phyloP scores from a whole-genome alignment of 345 rosid genomes.

The Alliaria petiolata region DNA sequence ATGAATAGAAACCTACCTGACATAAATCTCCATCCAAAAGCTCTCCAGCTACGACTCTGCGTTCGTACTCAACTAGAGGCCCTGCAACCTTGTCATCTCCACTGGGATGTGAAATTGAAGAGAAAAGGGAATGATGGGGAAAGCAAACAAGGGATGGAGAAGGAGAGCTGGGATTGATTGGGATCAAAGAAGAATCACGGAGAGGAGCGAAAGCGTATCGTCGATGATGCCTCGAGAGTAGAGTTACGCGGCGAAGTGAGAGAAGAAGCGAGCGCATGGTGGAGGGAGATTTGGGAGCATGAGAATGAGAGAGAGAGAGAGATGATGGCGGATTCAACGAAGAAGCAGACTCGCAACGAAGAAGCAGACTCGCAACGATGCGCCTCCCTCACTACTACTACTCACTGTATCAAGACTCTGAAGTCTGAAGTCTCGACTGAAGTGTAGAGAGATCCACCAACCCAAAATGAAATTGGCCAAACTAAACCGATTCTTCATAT shows the following conservation, averaged over 20 bases:
- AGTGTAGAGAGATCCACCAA: background rate
- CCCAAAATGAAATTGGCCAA: background rate
- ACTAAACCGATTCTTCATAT: background rate
- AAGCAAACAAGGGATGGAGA: background rate
- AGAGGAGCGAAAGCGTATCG: slow-evolving; percentile 7
- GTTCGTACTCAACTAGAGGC: slow-evolving; percentile 79
- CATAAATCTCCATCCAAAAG: slow-evolving; percentile 78
- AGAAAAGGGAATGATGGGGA: background rate
- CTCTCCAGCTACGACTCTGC: slow-evolving; percentile 69
- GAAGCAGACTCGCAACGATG: background rate
- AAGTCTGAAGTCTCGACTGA: background rate
- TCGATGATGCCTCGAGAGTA: slow-evolving; percentile 10
- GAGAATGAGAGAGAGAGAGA: background rate
- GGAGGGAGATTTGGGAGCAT: background rate
- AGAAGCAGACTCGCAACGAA: background rate
- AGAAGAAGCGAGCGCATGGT: slow-evolving; percentile 24
- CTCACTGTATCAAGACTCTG: background rate
- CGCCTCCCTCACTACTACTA: background rate
- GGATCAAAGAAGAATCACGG: background rate
- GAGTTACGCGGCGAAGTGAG: slow-evolving; percentile 14
- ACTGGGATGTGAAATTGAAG: background rate
- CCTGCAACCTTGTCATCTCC: slow-evolving; percentile 54
- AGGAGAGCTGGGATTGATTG: background rate
- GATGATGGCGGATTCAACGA: background rate
- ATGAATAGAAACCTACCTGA: slow-evolving; percentile 45